Evolutionary conservation across 2,329 filamentous ascomycete genomes (phyloP).

Genomic region (Biscogniauxia marginata): DNA sequence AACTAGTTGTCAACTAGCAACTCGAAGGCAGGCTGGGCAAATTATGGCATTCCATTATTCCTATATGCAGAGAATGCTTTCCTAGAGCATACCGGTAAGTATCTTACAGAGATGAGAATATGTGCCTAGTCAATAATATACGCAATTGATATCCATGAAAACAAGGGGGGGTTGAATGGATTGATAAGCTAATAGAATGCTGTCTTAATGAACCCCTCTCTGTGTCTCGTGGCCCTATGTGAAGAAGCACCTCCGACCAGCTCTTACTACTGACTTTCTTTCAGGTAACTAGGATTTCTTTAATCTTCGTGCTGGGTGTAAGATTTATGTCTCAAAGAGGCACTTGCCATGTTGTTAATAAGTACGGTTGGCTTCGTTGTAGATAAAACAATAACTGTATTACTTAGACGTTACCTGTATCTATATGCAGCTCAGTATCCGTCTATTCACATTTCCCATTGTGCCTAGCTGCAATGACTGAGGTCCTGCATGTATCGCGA

Average conservation of each 20-base stretch:
- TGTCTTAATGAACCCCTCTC: no score
- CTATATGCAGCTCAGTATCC: background rate
- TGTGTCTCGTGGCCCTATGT: no score
- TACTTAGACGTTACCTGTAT: background rate
- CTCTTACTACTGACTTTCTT: background rate
- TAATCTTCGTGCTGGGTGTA: background rate
- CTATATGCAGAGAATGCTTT: background rate
- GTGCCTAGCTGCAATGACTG: background rate
- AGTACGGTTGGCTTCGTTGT: background rate
- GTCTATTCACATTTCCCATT: background rate
- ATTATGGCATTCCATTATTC: background rate
- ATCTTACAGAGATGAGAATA: background rate
- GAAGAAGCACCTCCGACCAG: background rate
- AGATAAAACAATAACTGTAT: background rate
- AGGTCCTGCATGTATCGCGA: background rate
- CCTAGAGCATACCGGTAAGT: background rate
- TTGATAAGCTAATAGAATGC: background rate
- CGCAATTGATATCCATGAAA: background rate
- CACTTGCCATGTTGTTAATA: background rate
- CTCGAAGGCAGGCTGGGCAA: background rate
- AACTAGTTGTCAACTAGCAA: background rate
- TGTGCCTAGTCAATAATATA: no score
- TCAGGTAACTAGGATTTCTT: background rate
- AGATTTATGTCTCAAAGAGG: background rate
- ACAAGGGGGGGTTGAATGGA: background rate